These are phyloP conservation scores for Dendrobium catenatum DNA, from an alignment of 106 monocot genomes.

Conservation along the genomic window DNA sequence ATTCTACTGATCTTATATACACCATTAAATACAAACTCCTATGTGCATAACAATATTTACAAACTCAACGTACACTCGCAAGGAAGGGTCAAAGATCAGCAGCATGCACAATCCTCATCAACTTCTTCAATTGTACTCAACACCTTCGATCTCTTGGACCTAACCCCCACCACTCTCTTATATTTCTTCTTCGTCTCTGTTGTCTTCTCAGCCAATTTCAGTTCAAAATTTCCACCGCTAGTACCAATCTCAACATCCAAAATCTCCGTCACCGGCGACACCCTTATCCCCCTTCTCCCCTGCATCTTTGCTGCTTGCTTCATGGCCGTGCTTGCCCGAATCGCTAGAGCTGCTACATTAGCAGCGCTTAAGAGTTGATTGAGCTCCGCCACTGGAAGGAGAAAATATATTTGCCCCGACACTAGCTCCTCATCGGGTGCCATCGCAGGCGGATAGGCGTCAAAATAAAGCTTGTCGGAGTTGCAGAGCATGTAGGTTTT, in stretches of 20 bases:
- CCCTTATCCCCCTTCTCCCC: neutral
- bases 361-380: neutral
- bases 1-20: no score
- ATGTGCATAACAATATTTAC: no score
- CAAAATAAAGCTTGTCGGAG: constrained; percentile 1
- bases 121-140: neutral
- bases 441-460: neutral
- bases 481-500: neutral
- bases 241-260: neutral
- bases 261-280: neutral
- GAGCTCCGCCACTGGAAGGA: constrained; percentile 8
- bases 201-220: no score
- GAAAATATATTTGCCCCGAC: constrained; percentile 16
- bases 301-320: neutral
- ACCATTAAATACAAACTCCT: no score
- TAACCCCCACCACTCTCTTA: neutral
- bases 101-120: neutral
- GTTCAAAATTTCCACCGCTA: neutral
- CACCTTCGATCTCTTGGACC: neutral
- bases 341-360: constrained; percentile 6
- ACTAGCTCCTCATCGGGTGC: neutral
- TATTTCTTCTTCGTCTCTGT: no score
- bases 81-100: no score
- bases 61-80: no score
- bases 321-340: constrained; percentile 12